Conservation (phyloP, 805 yeast genomes). For the Suhomyces sp. region DNA sequence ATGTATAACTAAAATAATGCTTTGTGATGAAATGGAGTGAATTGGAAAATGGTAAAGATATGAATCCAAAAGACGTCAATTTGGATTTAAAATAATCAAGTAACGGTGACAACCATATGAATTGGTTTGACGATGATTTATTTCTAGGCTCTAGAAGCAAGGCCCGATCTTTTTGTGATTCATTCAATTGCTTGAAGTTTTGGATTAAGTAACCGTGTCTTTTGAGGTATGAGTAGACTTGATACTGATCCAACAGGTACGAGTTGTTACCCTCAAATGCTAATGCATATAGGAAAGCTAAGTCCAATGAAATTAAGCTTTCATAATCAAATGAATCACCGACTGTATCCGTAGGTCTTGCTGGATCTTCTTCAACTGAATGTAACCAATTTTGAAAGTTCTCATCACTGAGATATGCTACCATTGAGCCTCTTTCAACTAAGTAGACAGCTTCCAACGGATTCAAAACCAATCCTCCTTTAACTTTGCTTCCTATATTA, state of each 20-base stretch:
- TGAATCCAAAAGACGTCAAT: conserved; percentile 11
- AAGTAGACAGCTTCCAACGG: conserved; percentile 75
- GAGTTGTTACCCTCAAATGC: conserved; percentile 38
- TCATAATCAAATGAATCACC: conserved; percentile 23
- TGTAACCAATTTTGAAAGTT: conserved; percentile 21
- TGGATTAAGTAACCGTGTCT: conserved; percentile 71
- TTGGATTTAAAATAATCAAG: background rate
- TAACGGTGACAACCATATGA: background rate
- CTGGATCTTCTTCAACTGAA: background rate
- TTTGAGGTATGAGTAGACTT: conserved; percentile 71
- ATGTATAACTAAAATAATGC: conserved; percentile 28
- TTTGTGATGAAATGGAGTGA: conserved; percentile 18
- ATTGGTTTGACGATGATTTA: background rate
- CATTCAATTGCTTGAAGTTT: conserved; percentile 12
- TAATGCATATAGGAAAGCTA: conserved; percentile 63
- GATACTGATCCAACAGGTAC: conserved; percentile 52
- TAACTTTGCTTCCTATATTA: conserved; percentile 14
- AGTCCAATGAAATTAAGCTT: conserved; percentile 42
- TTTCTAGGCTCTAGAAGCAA: too few relatives aligned
- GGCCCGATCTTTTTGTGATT: background rate
- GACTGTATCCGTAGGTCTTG: conserved; percentile 11
- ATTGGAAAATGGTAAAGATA: conserved; percentile 14
- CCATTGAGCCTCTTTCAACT: conserved; percentile 69
- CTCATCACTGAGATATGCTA: conserved; percentile 25
- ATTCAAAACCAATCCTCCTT: conserved; percentile 45